Evolutionary conservation across 495 filamentous ascomycete species (phyloP), one percentile per base, ranked within the genome.

Genomic region (Geoglossum glabrum): DNA sequence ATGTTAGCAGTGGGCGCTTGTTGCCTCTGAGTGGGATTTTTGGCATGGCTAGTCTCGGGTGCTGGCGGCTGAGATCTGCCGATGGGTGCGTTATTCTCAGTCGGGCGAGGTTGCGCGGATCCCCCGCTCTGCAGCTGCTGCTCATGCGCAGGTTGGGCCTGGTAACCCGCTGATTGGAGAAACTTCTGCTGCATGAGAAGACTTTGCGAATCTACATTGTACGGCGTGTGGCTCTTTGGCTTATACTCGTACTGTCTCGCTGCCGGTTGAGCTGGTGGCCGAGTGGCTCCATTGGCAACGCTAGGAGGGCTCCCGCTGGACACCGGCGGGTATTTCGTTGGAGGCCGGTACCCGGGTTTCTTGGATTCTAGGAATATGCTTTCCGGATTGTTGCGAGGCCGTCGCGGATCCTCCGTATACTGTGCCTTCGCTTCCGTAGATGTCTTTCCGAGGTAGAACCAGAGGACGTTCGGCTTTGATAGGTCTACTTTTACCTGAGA

Each of bases 371-470:
- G 69, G 73, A 81, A 77, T 71, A 78, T 81, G 59, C 77, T 73
- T 60, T 71, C 72, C 58, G 72, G 72, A 65, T 82, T 77, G 69
- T 79, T 75, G 66, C 76, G 64, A 60, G 71, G 61, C 50, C 77
- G 80, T 40, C 70, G 70, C 60, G 76, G 80, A 72, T 93, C 83
- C 61, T 92, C 84, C 30, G 92, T 95, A 73, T 88, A 98, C 65
- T 94, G 86, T 47, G 87, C 83, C 69, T 83, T 89, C 64, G 88
- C 84, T 66, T 98, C 92, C 21, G 92, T 97, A 49, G 90, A 96
- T 52, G 74, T 79, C 64, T 80, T 77, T 19, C 86, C 86, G 61
- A 98, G 75, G 68, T 96, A 98, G 70, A 86, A 80, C 90, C 90
- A 98, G 57, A 95, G 69, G 62, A 85, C 81, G 58, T 88, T 79